A percentile compares a stretch with the other conserved stretches of the same genome.
These are phyloP conservation scores for Sarcocystis neurona DNA, from an alignment of 169 alveolate species.

Conservation along the genomic window DNA sequence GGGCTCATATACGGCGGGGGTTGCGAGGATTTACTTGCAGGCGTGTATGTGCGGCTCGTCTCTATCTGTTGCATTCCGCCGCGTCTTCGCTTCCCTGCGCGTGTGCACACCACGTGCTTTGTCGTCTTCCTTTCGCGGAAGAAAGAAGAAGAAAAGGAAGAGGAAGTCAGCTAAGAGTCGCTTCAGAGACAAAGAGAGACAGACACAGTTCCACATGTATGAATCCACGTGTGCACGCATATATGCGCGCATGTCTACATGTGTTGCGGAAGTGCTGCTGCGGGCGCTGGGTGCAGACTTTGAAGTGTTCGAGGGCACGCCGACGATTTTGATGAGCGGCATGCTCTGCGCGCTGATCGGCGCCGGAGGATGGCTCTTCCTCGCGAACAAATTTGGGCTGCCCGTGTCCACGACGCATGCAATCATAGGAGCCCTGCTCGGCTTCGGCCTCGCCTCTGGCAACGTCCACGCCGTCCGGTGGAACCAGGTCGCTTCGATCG, in stretches of 20 bases:
- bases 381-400: slow-evolving; percentile 76
- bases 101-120: no score
- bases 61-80: neutral
- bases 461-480: slow-evolving; percentile 75
- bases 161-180: no score
- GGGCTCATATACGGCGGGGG: no score
- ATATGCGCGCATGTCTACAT: no score
- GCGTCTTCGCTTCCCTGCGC: no score
- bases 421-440: slow-evolving; percentile 83
- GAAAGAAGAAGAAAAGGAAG: no score
- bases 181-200: no score
- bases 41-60: neutral
- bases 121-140: no score
- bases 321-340: slow-evolving; percentile 81
- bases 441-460: slow-evolving; percentile 84
- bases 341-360: slow-evolving; percentile 82
- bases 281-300: slow-evolving; percentile 68
- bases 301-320: slow-evolving; percentile 76
- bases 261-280: no score
- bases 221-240: no score
- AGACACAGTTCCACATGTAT: no score
- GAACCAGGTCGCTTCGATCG: slow-evolving; percentile 73
- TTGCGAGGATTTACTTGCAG: no score
- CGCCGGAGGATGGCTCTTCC: slow-evolving; percentile 80
- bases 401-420: slow-evolving; percentile 90